Evolutionary conservation across 1,284 basidiomycete species (phyloP).

Genomic region (Gomphus sp.): DNA sequence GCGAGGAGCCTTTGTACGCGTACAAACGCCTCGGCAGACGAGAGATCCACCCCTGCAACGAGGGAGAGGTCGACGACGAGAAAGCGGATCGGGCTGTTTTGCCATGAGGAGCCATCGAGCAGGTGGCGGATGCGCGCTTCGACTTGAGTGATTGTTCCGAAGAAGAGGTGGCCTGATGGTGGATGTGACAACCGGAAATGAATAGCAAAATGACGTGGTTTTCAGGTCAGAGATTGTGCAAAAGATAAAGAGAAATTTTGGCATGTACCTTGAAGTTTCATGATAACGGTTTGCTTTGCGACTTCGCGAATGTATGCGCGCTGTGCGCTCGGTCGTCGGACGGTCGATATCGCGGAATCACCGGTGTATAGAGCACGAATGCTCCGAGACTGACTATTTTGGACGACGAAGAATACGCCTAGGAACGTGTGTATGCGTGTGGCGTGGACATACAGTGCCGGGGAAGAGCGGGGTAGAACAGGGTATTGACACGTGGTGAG

Average conservation of each 20-base stretch:
- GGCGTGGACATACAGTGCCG: too few species aligned
- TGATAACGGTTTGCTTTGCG: conserved; percentile 84
- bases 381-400: conserved; percentile 77
- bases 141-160: conserved; percentile 87
- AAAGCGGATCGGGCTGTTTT: conserved; percentile 79
- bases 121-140: conserved; percentile 74
- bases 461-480: too few species aligned
- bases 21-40: conserved; percentile 91
- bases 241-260: too few species aligned
- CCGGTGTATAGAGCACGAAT: conserved; percentile 78
- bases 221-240: too few species aligned
- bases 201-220: too few species aligned
- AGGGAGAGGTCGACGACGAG: conserved; percentile 80
- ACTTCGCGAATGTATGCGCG: conserved; percentile 86
- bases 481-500: too few species aligned
- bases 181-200: too few species aligned
- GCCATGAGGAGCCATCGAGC: conserved; percentile 70
- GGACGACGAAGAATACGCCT: conserved; percentile 95
- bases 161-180: conserved; percentile 77
- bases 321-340: conserved; percentile 83
- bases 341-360: conserved; percentile 80
- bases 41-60: conserved; percentile 90
- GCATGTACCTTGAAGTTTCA: conserved; percentile 72
- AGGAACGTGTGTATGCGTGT: not conserved
- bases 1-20: conserved; percentile 80